phyloP scores from a whole-genome alignment of 306 rosid genomes.

The Crotalaria pallida region DNA sequence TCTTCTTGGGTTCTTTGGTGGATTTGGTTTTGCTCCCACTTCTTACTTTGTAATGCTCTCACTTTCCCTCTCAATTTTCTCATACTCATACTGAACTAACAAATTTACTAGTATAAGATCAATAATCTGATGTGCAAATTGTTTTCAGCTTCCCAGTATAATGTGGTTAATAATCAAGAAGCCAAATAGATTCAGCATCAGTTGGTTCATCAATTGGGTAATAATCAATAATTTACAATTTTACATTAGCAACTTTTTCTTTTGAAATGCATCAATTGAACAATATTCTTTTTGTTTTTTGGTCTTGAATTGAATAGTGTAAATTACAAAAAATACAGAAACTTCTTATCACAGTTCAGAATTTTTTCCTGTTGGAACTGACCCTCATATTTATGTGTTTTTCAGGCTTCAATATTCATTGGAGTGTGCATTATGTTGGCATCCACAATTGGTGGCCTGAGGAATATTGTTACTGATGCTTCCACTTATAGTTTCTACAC shows the following conservation, averaged over 20 bases:
- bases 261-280: not conserved
- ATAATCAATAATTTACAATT: not conserved
- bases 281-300: not conserved
- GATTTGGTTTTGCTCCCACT: conserved; percentile 93
- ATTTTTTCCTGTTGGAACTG: not conserved
- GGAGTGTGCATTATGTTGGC: conserved; percentile 91
- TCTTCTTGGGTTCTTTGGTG: conserved; percentile 94
- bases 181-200: conserved; percentile 70
- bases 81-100: not conserved
- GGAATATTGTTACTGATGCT: conserved; percentile 77
- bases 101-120: not conserved
- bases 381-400: not conserved
- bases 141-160: conserved; percentile 75
- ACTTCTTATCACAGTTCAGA: not conserved
- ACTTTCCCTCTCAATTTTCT: not conserved
- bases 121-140: not conserved
- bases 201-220: conserved; percentile 96
- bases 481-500: conserved; percentile 81
- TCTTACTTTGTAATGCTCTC: conserved; percentile 57
- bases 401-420: conserved; percentile 56
- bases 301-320: not conserved
- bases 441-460: conserved; percentile 83
- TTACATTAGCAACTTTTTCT: not conserved
- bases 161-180: conserved; percentile 91
- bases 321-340: not conserved